These are phyloP conservation scores for Leccinum boreale DNA, from an alignment of 768 basidiomycete species.

Conservation along the genomic window DNA sequence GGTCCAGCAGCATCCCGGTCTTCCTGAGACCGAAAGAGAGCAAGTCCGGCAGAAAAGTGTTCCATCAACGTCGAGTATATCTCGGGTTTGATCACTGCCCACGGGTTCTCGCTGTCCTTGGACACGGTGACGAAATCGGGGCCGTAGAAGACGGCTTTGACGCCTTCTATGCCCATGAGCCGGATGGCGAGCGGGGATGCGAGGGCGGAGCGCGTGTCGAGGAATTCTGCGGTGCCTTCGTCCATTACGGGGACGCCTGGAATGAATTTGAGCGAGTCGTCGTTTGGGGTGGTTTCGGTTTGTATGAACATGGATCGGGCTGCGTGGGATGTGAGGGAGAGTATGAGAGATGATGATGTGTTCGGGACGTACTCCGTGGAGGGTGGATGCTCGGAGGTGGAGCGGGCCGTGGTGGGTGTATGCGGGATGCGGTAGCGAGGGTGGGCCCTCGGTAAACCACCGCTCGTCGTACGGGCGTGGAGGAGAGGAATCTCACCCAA, in stretches of 20 bases:
- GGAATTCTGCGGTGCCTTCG: conserved; percentile 89
- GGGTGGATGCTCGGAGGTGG: conserved; percentile 11
- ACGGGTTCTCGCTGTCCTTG: conserved; percentile 80
- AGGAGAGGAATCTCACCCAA: conserved; percentile 24
- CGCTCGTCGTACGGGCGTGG: conserved; percentile 10
- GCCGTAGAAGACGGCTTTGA: conserved; percentile 87
- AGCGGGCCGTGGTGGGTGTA: conserved; percentile 11
- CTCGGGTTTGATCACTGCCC: conserved; percentile 94
- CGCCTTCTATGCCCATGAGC: conserved; percentile 92
- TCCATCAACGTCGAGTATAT: conserved; percentile 97
- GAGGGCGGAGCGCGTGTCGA: conserved; percentile 82
- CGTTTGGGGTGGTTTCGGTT: conserved; percentile 96
- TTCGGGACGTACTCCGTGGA: conserved; percentile 30
- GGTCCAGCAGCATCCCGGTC: conserved; percentile 81
- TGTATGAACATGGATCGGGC: conserved; percentile 97
- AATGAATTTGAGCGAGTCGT: conserved; percentile 97
- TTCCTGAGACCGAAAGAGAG: conserved; percentile 82
- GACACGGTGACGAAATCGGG: conserved; percentile 98
- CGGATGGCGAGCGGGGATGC: conserved; percentile 93
- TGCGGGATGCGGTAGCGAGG: conserved; percentile 34
- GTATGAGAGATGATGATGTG: not conserved
- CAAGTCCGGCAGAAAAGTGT: conserved; percentile 87
- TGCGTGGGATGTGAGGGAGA: conserved; percentile 24
- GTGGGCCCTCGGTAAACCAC: conserved; percentile 32
- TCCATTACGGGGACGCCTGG: conserved; percentile 89